Percentiles rank a stretch among this genome's conserved stretches.
Conservation (phyloP, 2,329 filamentous ascomycete genomes). For the Penicillium oxalicum region DNA sequence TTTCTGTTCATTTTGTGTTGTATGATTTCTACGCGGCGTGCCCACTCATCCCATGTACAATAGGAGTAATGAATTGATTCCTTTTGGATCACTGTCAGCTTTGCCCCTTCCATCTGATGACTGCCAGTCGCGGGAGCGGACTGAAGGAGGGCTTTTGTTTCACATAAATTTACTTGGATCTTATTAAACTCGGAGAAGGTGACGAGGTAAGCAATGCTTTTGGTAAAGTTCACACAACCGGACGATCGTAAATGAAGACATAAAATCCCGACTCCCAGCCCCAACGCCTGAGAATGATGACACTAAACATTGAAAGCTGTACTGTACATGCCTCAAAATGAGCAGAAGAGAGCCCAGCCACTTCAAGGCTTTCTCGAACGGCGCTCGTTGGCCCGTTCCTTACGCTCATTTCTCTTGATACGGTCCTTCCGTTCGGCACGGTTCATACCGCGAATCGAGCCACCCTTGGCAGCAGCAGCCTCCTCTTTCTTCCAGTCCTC, state of each 20-base stretch:
- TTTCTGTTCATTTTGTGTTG: constrained; percentile 3
- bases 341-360: constrained; percentile 13
- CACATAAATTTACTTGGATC: too few species aligned
- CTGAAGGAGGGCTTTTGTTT: too few species aligned
- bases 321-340: constrained; percentile 9
- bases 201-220: constrained; percentile 19
- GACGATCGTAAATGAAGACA: constrained; percentile 15
- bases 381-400: constrained; percentile 61
- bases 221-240: constrained; percentile 14
- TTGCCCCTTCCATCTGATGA: too few species aligned
- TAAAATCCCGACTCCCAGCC: constrained; percentile 19
- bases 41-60: too few species aligned
- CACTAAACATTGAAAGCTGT: constrained; percentile 4
- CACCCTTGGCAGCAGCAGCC: constrained; percentile 51
- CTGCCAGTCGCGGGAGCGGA: too few species aligned
- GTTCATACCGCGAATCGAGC: constrained; percentile 59
- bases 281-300: constrained; percentile 21
- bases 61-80: too few species aligned
- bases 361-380: constrained; percentile 35
- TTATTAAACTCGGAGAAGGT: background rate
- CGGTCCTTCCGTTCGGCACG: constrained; percentile 63
- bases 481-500: constrained; percentile 65
- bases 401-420: constrained; percentile 58
- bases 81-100: too few species aligned
- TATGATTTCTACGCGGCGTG: background rate